These are phyloP conservation scores for Ophiostoma montium DNA, from an alignment of 2,329 filamentous ascomycete species.

Conservation along the genomic window DNA sequence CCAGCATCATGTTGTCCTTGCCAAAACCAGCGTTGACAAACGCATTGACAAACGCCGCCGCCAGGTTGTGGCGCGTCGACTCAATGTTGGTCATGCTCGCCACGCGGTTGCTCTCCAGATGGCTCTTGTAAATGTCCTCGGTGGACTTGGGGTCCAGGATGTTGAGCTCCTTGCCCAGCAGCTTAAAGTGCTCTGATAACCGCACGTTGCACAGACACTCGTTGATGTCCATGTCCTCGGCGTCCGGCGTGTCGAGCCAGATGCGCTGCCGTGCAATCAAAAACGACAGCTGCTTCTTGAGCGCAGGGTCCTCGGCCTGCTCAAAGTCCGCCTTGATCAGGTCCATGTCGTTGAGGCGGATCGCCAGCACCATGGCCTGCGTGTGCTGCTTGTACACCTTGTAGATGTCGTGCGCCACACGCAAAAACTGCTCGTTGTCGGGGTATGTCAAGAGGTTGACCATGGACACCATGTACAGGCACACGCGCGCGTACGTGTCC, in stretches of 20 bases:
- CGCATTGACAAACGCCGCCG: conserved; percentile 89
- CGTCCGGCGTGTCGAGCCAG: conserved; percentile 38
- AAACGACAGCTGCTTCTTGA: conserved; percentile 91
- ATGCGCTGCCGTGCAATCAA: conserved; percentile 86
- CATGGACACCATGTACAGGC: conserved; percentile 98
- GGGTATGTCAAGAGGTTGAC: conserved; percentile 94
- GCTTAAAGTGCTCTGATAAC: conserved; percentile 84
- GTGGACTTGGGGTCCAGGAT: conserved; percentile 93
- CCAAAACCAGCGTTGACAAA: conserved; percentile 95
- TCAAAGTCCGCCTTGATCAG: conserved; percentile 72
- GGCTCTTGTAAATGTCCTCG: conserved; percentile 98
- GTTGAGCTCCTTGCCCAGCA: conserved; percentile 87
- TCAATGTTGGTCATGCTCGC: conserved; percentile 89
- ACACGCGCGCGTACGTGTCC: conserved; percentile 85
- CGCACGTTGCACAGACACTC: conserved; percentile 82
- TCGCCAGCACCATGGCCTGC: conserved; percentile 87
- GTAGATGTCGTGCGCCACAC: conserved; percentile 87
- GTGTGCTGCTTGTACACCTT: conserved; percentile 83
- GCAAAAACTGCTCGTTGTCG: conserved; percentile 90
- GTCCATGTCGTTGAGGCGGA: conserved; percentile 75
- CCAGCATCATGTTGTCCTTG: conserved; percentile 95
- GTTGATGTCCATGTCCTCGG: conserved; percentile 54
- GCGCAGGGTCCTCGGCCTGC: conserved; percentile 61
- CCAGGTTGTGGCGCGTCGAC: conserved; percentile 88
- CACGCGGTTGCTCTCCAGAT: conserved; percentile 87